Percentiles rank a stretch among this genome's conserved stretches.
phyloP scores from a whole-genome alignment of 345 rosid species.

The Linum tenue region DNA sequence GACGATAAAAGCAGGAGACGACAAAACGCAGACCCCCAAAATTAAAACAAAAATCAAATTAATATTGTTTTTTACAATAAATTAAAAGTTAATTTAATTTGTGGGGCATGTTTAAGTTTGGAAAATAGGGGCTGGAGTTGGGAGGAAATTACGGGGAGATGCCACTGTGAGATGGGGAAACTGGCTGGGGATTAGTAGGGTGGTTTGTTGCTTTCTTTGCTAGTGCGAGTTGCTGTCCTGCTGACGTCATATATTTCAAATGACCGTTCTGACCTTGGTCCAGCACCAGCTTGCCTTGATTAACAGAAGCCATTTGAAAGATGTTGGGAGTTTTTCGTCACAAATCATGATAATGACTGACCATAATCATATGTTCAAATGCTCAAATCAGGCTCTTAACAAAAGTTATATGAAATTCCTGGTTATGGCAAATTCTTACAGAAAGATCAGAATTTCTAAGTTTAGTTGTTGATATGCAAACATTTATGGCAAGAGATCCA shows the following conservation, averaged over 20 bases:
- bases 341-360: no score
- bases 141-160: conserved; percentile 17
- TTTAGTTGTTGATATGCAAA: no score
- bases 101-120: neutral
- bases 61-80: neutral
- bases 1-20: neutral
- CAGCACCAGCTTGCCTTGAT: neutral
- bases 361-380: no score
- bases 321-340: neutral
- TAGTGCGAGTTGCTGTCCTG: conserved; percentile 40
- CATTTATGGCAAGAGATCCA: no score
- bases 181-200: neutral
- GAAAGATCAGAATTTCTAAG: no score
- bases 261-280: conserved; percentile 23
- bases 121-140: conserved; percentile 9
- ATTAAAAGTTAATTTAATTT: neutral
- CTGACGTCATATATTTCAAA: conserved; percentile 31
- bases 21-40: neutral
- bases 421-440: no score
- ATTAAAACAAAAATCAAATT: neutral
- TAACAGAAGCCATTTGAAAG: no score
- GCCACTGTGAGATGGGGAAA: conserved; percentile 22
- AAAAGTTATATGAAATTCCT: no score
- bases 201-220: neutral
- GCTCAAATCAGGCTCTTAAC: no score